Evolutionary conservation across 31 red algal genomes (phyloP).

Genomic region (Asparagopsis taxiformis): DNA sequence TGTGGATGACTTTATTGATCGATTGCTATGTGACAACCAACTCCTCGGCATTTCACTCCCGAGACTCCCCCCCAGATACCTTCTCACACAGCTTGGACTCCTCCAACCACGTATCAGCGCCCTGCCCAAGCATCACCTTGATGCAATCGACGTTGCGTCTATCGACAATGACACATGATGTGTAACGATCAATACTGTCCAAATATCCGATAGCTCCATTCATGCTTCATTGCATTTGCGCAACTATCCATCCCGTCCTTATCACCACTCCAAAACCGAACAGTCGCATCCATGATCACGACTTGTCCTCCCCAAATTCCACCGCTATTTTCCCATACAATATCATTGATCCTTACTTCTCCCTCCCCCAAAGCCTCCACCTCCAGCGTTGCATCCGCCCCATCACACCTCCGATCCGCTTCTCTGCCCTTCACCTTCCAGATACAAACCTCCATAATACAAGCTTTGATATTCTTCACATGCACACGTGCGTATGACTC

Average conservation of each 20-base stretch:
- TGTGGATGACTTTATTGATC: conserved; percentile 71
- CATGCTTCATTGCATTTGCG: too few species aligned
- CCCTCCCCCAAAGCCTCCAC: neutral
- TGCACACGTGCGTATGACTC: neutral
- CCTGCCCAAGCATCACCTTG: neutral
- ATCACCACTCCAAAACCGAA: too few species aligned
- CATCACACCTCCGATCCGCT: neutral
- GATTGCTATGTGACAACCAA: conserved; percentile 46
- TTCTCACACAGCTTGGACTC: conserved; percentile 36
- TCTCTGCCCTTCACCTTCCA: neutral
- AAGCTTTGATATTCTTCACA: neutral
- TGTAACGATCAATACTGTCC: too few species aligned
- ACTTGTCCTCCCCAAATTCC: neutral
- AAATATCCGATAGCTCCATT: too few species aligned
- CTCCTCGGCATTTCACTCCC: conserved; percentile 74
- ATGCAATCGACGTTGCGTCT: too few species aligned
- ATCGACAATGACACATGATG: too few species aligned
- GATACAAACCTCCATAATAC: neutral
- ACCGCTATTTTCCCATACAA: neutral
- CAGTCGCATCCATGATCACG: neutral
- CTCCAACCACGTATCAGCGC: conserved; percentile 13
- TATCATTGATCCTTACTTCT: neutral
- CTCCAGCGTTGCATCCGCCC: neutral
- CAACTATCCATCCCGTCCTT: too few species aligned
- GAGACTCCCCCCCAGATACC: conserved; percentile 46